Conservation (phyloP, 1,139 yeast species). For the Pneumocystis canis region DNA sequence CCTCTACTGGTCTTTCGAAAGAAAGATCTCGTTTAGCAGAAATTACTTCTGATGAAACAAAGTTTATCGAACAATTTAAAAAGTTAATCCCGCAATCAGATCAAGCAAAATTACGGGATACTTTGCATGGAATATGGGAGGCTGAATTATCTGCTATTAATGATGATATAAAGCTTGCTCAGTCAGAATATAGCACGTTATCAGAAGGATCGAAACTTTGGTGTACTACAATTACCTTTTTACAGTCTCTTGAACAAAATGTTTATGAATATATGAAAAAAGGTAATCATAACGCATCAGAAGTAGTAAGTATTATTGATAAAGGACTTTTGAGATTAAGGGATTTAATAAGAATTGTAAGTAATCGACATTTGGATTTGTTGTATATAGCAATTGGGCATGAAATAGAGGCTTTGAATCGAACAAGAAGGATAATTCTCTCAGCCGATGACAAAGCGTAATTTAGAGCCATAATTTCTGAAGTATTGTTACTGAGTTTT, state of each 20-base stretch:
- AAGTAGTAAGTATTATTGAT: background rate
- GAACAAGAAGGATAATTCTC: background rate
- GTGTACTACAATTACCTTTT: background rate
- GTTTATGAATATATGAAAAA: background rate
- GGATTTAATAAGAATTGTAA: background rate
- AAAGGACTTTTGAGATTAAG: background rate
- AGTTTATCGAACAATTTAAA: background rate
- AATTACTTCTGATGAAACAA: background rate
- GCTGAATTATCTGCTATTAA: background rate
- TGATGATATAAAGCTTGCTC: background rate
- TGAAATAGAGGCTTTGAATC: background rate
- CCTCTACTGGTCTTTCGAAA: background rate
- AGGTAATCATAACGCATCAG: background rate
- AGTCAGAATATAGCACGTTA: background rate
- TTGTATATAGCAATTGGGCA: background rate
- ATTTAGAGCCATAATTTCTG: background rate
- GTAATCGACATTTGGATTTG: background rate
- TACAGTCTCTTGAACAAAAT: background rate
- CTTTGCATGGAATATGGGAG: background rate
- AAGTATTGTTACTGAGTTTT: background rate
- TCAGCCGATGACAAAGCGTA: background rate
- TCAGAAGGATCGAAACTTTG: background rate
- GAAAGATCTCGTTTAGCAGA: background rate
- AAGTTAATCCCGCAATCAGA: background rate
- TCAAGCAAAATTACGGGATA: background rate